Conservation (phyloP, 2,329 filamentous ascomycete species). For the Beauveria pseudobassiana region DNA sequence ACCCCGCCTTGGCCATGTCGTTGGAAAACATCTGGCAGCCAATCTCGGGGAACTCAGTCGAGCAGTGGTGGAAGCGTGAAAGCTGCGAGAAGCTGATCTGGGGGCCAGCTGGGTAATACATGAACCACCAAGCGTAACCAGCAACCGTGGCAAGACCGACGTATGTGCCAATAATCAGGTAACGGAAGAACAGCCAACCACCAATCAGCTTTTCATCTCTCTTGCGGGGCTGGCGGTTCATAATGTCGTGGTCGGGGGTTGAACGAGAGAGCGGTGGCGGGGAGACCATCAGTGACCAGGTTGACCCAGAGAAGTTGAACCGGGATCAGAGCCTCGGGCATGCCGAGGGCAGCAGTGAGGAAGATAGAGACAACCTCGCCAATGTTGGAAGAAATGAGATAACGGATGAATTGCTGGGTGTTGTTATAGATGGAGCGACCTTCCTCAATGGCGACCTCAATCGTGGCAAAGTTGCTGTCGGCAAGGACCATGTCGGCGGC, state of each 20-base stretch:
- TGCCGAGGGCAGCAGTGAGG: constrained; percentile 88
- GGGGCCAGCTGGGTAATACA: constrained; percentile 85
- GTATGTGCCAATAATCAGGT: constrained; percentile 92
- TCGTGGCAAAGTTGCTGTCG: constrained; percentile 98
- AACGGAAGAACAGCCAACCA: constrained; percentile 95
- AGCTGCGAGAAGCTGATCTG: constrained; percentile 89
- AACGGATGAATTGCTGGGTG: constrained; percentile 98
- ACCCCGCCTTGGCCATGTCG: constrained; percentile 78
- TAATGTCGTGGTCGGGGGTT: constrained; percentile 99
- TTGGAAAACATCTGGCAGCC: constrained; percentile 89
- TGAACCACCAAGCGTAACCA: constrained; percentile 99
- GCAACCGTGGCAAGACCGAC: constrained; percentile 91
- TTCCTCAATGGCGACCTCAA: constrained; percentile 92
- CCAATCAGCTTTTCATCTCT: constrained; percentile 88
- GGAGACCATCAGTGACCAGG: constrained; percentile 92
- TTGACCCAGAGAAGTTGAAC: constrained; percentile 99
- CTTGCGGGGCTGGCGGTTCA: constrained; percentile 86
- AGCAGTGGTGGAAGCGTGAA: constrained; percentile 89
- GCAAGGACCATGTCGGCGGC: constrained; percentile 98
- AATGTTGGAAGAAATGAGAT: constrained; percentile 98
- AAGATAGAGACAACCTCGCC: constrained; percentile 99
- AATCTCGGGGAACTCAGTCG: constrained; percentile 75
- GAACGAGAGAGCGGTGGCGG: constrained; percentile 92
- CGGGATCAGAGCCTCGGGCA: constrained; percentile 95
- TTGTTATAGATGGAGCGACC: constrained; percentile 99